Conservation (phyloP, 169 alveolate species). For the Plasmodium cynomolgi region DNA sequence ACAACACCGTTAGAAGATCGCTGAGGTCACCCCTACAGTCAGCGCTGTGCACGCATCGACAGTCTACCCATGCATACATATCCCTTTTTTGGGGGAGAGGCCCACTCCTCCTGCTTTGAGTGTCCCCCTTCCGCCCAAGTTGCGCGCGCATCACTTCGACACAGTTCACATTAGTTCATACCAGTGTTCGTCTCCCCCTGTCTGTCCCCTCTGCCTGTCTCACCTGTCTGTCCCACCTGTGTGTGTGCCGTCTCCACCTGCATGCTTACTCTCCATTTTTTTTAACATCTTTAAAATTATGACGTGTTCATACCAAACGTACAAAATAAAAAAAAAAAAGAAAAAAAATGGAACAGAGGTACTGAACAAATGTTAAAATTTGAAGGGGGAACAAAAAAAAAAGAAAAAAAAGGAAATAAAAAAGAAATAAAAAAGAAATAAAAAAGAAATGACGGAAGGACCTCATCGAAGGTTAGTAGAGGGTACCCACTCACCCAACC, state of each 20-base stretch:
- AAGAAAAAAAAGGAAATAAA: neutral
- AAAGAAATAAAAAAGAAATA: neutral
- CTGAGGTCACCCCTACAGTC: no score
- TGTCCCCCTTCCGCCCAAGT: neutral
- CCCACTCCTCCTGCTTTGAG: neutral
- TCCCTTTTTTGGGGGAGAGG: neutral
- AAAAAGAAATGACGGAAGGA: neutral
- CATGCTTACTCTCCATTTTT: neutral
- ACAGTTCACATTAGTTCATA: no score
- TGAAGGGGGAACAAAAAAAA: conserved; percentile 1
- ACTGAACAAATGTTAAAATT: conserved; percentile 2
- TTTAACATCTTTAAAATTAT: conserved; percentile 5
- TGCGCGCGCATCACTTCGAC: no score
- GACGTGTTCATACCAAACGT: conserved; percentile 6
- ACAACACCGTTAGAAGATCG: no score
- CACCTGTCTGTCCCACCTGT: neutral
- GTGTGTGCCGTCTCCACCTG: neutral
- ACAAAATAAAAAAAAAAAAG: neutral
- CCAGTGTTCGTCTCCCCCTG: no score
- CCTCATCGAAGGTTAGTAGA: neutral
- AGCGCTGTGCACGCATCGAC: neutral
- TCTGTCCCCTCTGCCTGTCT: neutral
- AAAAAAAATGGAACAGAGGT: neutral
- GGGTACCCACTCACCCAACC: neutral
- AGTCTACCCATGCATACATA: neutral